Base-by-base conservation (phyloP, 192 early-diverging fungal genomes). In the Gaertneriomyces semiglobifer region DNA sequence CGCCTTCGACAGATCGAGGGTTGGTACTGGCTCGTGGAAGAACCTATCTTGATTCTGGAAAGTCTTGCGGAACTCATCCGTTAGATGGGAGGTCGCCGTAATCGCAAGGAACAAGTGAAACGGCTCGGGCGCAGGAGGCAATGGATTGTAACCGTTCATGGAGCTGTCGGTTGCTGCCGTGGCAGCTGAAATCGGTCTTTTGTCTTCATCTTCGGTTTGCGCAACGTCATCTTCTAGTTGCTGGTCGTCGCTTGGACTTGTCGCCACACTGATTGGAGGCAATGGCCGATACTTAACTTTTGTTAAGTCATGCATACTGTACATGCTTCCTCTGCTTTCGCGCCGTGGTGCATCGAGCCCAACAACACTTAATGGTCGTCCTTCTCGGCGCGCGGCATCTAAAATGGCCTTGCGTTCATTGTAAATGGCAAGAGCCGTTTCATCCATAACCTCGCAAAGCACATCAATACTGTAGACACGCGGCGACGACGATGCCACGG, bases 381-480 rank as follows among this genome's bases (percentile, higher is more conserved):
- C 72, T 45, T 74, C 74, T 43, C 72, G 58, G 45, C 69, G 46
- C 12, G 78, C 78, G 12, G 66, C 68, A 9, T 65, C 63, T 10
- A 74, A 45, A 6, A 56, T 44, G 43, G 70, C 72, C 44, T 66
- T 38, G 20, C 63, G 47, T 4, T 58, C 47, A 19, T 73, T 65
- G 65, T 72, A 80, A 5, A 45, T 52, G 1, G 9, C 81, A 61
- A 75, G 70, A 43, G 76, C 70, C 6, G 77, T 76, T 60, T 81
- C 75, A 61, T 85, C 80, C 10, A 70, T 60, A 39, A 82, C 70
- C 44, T 77, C 71, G 65, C 83, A 85, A 0, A 64, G 54, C 6
- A 85, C 54, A 58, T 84, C 76, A 18, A 73, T 51, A 14, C 71
- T 25, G 48, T 59, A 83, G 10, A 84, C 33, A 7, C 65, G 38